Conservation (phyloP, 768 basidiomycete species). For the Calvatia gigantea region DNA sequence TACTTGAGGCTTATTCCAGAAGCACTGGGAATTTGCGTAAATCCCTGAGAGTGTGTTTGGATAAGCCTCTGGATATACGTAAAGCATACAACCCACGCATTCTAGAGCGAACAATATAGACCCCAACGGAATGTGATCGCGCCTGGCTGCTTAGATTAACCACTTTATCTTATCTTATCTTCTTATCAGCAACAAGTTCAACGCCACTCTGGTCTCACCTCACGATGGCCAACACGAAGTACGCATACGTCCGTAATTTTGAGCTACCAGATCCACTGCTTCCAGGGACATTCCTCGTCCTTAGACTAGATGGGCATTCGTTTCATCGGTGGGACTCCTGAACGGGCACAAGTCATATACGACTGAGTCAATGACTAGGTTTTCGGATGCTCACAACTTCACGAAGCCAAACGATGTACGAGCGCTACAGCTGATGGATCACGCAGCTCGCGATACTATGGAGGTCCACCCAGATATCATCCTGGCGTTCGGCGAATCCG, state of each 20-base stretch:
- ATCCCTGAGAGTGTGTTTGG: too few species aligned
- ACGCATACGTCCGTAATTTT: slow-evolving; percentile 84
- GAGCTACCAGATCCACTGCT: slow-evolving; percentile 87
- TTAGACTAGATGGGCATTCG: slow-evolving; percentile 88
- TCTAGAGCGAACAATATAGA: too few species aligned
- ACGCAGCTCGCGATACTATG: slow-evolving; percentile 81
- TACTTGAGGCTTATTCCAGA: too few species aligned
- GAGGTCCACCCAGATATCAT: slow-evolving; percentile 78
- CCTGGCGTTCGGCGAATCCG: slow-evolving; percentile 92
- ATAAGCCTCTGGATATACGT: too few species aligned
- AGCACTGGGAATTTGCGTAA: too few species aligned
- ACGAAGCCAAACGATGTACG: slow-evolving; percentile 88
- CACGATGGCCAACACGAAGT: slow-evolving; percentile 91
- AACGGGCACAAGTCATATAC: neutral
- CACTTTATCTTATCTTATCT: slow-evolving; percentile 7
- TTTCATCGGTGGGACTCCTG: slow-evolving; percentile 72
- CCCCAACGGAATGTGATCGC: neutral
- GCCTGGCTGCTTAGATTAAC: neutral
- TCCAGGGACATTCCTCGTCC: slow-evolving; percentile 78
- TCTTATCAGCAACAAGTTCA: neutral
- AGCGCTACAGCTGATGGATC: slow-evolving; percentile 89
- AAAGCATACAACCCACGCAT: too few species aligned
- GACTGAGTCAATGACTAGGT: slow-evolving; percentile 39
- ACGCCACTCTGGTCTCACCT: neutral
- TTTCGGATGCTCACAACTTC: slow-evolving; percentile 82